Base-by-base conservation (phyloP, 2,329 filamentous ascomycete species). In the Neophaeococcomyces aloes region DNA sequence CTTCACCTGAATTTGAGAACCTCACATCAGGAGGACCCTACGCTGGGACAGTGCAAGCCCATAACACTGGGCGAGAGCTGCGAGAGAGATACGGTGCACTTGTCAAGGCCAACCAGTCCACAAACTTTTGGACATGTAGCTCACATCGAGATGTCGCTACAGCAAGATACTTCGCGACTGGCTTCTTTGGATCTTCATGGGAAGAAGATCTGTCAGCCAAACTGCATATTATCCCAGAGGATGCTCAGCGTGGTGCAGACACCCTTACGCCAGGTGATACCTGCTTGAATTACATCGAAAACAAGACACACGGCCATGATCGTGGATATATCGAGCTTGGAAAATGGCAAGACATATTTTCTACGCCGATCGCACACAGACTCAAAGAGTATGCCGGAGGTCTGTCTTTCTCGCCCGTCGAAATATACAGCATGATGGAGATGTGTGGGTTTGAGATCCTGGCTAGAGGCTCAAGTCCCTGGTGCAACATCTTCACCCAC, bases 381-480 rank as follows among this genome's bases (percentile, higher is more conserved):
- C 57, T 78, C 3, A 52, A 54, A 1, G 49, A 63, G 4, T 59
- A 68, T n/a, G 67, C 65, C 25, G 60, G 67, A 2, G 61, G 57
- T 2, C 59, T 74, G 30, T 40, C 54, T 11, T 65, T 75, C 44
- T 62, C 58, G 0, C 61, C 67, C 35, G 53, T 61, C 2, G 73
- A 78, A 42, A 57, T 78, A 29, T 78, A 70, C 52, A 65, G 68
- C 46, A 78, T 78, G 75, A 75, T 78, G 55, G 73, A 78, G 51
- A 69, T 77, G 62, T 78, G 75, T 54, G 75, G 72, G 1, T 79
- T 78, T 49, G 75, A 78, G 56, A 73, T 64, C 0, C 66, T 71
- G 2, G 68, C 69, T 0, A 65, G 69, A 45, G 75, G 74, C 5
- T 61, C 57, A 17, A 76, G 72, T 55, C 64, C 65, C 4, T 78